These are phyloP conservation scores for Mollisiaceae sp. DNA, from an alignment of 2,329 filamentous ascomycete species.

Conservation along the genomic window DNA sequence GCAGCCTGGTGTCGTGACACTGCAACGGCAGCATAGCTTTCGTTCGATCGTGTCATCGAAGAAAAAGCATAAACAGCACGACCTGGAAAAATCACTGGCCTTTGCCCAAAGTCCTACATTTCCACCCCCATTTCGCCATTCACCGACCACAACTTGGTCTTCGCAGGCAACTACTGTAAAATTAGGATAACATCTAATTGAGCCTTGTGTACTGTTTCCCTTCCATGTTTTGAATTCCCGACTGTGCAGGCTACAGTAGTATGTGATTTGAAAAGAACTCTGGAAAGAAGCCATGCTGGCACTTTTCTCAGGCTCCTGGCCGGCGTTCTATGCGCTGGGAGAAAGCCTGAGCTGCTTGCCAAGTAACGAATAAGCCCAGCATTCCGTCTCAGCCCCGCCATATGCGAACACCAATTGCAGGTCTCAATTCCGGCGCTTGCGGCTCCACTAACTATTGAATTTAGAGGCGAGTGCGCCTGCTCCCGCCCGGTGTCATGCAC, in stretches of 20 bases:
- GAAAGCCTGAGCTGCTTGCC: background rate
- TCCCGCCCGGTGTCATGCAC: conserved; percentile 5
- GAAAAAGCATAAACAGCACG: conserved; percentile 8
- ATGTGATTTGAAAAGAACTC: background rate
- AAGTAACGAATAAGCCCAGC: conserved; percentile 3
- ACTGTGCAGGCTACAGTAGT: background rate
- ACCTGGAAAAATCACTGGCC: conserved; percentile 13
- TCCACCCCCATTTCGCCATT: conserved; percentile 2
- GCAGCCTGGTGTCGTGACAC: conserved; percentile 5
- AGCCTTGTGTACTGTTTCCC: background rate
- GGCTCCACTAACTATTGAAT: background rate
- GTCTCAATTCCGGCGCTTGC: background rate
- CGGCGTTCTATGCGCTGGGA: background rate
- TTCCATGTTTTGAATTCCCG: background rate
- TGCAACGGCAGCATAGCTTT: conserved; percentile 17
- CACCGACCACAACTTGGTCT: conserved; percentile 18
- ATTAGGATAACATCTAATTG: conserved; percentile 2
- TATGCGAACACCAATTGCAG: conserved; percentile 4
- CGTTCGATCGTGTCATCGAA: conserved; percentile 10
- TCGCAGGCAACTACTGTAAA: conserved; percentile 20
- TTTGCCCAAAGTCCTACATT: background rate
- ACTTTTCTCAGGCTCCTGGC: background rate
- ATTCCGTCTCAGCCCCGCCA: no score
- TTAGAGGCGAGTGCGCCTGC: background rate
- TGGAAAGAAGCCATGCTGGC: background rate